phyloP scores from a whole-genome alignment of 1,284 basidiomycete species.

The Sporisorium exsertum region DNA sequence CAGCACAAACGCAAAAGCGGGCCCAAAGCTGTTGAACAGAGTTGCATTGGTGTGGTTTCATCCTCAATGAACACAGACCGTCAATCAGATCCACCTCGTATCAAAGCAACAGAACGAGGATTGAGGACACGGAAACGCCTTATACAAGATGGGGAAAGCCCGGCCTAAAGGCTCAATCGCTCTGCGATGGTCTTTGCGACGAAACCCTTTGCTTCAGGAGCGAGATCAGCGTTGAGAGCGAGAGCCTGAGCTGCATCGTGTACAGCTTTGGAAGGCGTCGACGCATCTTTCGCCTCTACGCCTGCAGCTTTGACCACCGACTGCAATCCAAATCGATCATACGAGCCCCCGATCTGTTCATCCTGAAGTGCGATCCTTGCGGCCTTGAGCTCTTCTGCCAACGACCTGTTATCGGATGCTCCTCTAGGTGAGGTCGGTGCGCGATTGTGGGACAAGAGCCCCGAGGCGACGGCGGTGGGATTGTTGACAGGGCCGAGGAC shows the following conservation, averaged over 20 bases:
- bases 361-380: conserved; percentile 34
- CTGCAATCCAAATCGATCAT: conserved; percentile 21
- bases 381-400: conserved; percentile 32
- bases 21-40: too few species aligned
- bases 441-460: conserved; percentile 19
- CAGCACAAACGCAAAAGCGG: too few species aligned
- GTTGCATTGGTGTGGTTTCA: too few species aligned
- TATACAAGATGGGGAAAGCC: background rate
- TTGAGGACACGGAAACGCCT: background rate
- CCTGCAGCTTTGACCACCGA: conserved; percentile 26
- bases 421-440: background rate
- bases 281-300: background rate
- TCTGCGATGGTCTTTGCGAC: conserved; percentile 33
- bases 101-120: background rate
- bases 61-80: too few species aligned
- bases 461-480: conserved; percentile 26
- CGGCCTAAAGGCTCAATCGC: conserved; percentile 12
- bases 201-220: conserved; percentile 30
- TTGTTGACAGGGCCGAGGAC: conserved; percentile 32
- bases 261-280: conserved; percentile 15
- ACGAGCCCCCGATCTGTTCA: conserved; percentile 40
- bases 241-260: conserved; percentile 40
- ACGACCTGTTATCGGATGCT: conserved; percentile 18
- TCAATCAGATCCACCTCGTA: too few species aligned
- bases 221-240: conserved; percentile 29